These are phyloP conservation scores for Nakazawaea peltata DNA, from an alignment of 805 yeast species.

Conservation along the genomic window DNA sequence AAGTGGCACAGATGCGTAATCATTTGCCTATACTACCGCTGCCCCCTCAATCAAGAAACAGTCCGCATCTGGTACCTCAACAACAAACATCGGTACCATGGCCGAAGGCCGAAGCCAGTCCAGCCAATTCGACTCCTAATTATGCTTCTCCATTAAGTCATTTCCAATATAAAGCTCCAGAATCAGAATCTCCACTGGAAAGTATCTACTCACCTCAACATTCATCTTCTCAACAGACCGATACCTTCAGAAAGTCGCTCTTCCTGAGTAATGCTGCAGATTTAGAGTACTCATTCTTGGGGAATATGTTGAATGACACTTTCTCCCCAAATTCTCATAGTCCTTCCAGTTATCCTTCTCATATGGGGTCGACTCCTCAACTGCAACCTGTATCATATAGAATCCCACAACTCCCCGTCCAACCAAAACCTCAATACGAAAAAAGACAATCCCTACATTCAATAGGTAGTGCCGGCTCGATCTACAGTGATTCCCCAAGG, in stretches of 20 bases:
- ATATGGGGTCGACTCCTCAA: neutral
- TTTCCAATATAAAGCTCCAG: constrained; percentile 2
- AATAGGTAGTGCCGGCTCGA: neutral
- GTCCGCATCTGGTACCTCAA: neutral
- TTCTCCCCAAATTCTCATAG: constrained; percentile 17
- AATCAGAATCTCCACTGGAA: neutral
- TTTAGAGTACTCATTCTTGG: constrained; percentile 61
- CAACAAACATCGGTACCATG: neutral
- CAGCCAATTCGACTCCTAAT: neutral
- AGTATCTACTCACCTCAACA: neutral
- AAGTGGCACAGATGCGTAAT: neutral
- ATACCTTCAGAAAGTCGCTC: constrained; percentile 21
- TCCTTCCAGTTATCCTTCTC: constrained; percentile 21
- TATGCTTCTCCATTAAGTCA: constrained; percentile 5
- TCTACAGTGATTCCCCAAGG: constrained; percentile 25
- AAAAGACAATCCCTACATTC: neutral
- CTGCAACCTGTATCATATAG: constrained; percentile 5
- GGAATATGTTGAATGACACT: constrained; percentile 52
- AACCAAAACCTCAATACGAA: constrained; percentile 8
- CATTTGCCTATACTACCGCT: no score
- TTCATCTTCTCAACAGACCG: neutral
- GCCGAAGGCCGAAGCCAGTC: no score
- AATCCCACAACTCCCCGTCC: constrained; percentile 5
- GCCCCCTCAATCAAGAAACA: neutral
- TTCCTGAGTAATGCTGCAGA: constrained; percentile 68